Evolutionary conservation across 2,329 filamentous ascomycete species (phyloP).

Genomic region (Stachybotrys chlorohalonatus): DNA sequence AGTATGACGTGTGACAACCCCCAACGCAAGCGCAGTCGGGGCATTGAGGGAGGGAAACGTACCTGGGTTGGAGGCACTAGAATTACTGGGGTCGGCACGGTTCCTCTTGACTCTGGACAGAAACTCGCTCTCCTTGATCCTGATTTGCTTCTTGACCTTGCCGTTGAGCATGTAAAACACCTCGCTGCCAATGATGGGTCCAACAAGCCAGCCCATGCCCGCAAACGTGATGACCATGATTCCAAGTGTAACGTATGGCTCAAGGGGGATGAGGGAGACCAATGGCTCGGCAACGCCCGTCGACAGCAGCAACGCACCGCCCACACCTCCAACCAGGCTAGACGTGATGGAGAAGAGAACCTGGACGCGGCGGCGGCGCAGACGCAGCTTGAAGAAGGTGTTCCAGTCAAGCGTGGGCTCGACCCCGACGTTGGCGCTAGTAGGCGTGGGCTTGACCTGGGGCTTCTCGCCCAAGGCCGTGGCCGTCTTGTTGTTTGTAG

Average conservation of each 20-base stretch:
- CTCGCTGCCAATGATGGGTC: conserved; percentile 71
- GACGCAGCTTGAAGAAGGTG: conserved; percentile 83
- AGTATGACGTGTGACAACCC: conserved; percentile 4
- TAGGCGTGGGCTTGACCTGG: conserved; percentile 9
- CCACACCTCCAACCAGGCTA: conserved; percentile 51
- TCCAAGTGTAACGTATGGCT: conserved; percentile 79
- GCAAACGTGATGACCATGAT: conserved; percentile 68
- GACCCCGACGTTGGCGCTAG: conserved; percentile 8
- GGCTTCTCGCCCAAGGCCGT: conserved; percentile 1
- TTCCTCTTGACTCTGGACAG: conserved; percentile 86
- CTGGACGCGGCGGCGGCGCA: conserved; percentile 75
- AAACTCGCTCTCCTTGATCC: conserved; percentile 87
- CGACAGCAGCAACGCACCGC: conserved; percentile 57
- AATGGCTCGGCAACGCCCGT: conserved; percentile 64
- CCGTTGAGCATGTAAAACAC: conserved; percentile 72
- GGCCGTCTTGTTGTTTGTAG: conserved; percentile 5
- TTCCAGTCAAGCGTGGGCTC: conserved; percentile 65
- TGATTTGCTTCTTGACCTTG: conserved; percentile 63
- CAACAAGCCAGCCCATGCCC: conserved; percentile 79
- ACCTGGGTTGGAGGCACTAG: conserved; percentile 80
- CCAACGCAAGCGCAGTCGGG: not conserved
- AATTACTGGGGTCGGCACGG: conserved; percentile 82
- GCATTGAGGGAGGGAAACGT: conserved; percentile 11
- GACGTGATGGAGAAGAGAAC: conserved; percentile 65
- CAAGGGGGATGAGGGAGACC: conserved; percentile 66